Base-by-base conservation (phyloP, 805 yeast species). In the Saccharomycopsis oosterbeekiorum region DNA sequence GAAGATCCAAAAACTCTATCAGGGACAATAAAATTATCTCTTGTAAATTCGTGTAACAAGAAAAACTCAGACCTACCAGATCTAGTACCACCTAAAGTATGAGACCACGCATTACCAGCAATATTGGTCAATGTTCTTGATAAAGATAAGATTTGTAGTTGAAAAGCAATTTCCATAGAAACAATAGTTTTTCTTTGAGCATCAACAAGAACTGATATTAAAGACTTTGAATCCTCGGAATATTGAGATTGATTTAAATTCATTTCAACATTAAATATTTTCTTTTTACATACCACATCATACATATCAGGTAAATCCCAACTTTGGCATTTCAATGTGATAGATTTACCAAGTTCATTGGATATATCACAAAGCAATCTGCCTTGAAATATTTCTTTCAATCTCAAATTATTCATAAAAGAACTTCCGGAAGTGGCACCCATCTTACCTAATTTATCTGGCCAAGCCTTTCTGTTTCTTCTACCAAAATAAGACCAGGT, bases 21-120 rank as follows among this genome's bases (percentile, higher is more conserved):
- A 0, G 99, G 99, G 2, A 91, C 89, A 67, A 94, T 84, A 69
- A 79, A 93, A 11, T 86, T 86, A 68, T 85, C 83, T 68, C 85
- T 82, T 10, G 85, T 79, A 73, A 94, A 94, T 74, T 94, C 98
- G 72, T 94, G 99, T 60, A 94, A 75, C 72, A 94, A 77, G 79
- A 94, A 89, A 70, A 76, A 94, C 72, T 94, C 98, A 74, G 93
- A 93, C 75, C 99, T 82, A 68, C 96, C 97, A 10, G 97, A 96
- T 68, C 99, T 81, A 0, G 97, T 90, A 73, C 99, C 99, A 58
- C 90, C 85, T 58, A 94, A 77, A 0, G 99, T 94, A 65, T 89
- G 91, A 1, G 96, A 82, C 99, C 99, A 94, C 0, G 97, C 93
- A 71, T 94, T 94, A 68, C 99, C 99, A 1, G 98, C 97, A 64